Base-by-base conservation (phyloP, 805 yeast species). In the Maudiozyma bulderi region DNA sequence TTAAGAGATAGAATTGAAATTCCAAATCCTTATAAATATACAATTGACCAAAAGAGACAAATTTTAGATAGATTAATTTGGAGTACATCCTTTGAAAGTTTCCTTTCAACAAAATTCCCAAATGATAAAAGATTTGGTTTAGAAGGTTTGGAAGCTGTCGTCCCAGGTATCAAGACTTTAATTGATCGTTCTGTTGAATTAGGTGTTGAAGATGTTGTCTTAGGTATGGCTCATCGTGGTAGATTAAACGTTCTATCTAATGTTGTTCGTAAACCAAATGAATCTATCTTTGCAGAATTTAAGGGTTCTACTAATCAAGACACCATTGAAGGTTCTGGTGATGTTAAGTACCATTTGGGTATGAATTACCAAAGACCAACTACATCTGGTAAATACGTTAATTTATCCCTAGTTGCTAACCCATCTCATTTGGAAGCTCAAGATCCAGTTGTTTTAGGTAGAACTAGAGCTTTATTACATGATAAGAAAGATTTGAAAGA, bases 151-250 rank as follows among this genome's bases (percentile, higher is more conserved):
- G 99, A 93, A 74, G 76, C 95, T 45, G 85, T 86, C 61, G 86
- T 93, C 46, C 98, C 98, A 43, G 99, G 98, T 74, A 83, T 93
- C 77, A 93, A 93, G 75, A 85, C 96, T 45, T 70, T 93, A 66
- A 89, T 93, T 66, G 99, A 93, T 71, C 82, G 89, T 57, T 78
- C 96, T 43, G 98, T 90, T 46, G 95, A 86, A 57, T 73, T 75
- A 53, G 99, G 99, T 60, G 84, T 91, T 47, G 96, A 90, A 72
- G 98, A 91, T 68, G 82, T 93, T 53, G 95, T 91, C 62, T 84
- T 93, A 61, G 99, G 99, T 75, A 93, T 93, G 98, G 97, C 99
- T 47, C 99, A 93, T 73, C 86, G 99, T 79, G 99, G 99, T 73
- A 84, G 99, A 75, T 77, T 93, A 63, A 93, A 93, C 71, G 90